Percentiles rank a stretch among this genome's conserved stretches.
Evolutionary conservation across 78 protist species (phyloP).

Genomic region (Dictyostelium firmibasis): DNA sequence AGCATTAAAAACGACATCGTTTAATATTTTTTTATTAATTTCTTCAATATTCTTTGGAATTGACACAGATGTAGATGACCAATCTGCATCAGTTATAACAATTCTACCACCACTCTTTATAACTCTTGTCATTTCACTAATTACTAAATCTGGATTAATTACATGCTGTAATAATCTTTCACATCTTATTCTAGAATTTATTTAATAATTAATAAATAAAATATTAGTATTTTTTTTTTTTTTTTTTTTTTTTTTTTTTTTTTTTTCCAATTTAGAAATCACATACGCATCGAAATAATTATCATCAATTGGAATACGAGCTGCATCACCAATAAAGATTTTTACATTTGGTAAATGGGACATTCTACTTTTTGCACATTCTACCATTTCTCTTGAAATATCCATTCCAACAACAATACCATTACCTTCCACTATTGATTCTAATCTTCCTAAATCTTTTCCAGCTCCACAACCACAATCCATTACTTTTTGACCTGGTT

Average conservation of each 20-base stretch:
- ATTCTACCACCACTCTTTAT: slow-evolving; percentile 64
- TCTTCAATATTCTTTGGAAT: slow-evolving; percentile 27
- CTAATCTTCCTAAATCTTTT: slow-evolving; percentile 54
- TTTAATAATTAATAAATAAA: background rate
- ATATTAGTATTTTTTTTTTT: background rate
- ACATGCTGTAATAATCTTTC: slow-evolving; percentile 77
- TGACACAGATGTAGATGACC: slow-evolving; percentile 46
- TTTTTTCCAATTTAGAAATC: no score
- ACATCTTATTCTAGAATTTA: slow-evolving; percentile 48
- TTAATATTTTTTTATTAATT: slow-evolving; percentile 29
- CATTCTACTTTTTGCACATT: slow-evolving; percentile 74
- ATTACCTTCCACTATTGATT: slow-evolving; percentile 14
- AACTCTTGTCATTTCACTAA: slow-evolving; percentile 50
- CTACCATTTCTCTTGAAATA: slow-evolving; percentile 58
- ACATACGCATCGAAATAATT: slow-evolving; percentile 67
- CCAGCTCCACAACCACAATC: slow-evolving; percentile 77
- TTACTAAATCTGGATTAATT: slow-evolving; percentile 25
- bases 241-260: no score
- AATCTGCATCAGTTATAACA: slow-evolving; percentile 49
- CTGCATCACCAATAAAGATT: slow-evolving; percentile 54
- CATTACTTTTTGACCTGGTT: slow-evolving; percentile 49
- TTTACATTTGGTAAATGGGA: slow-evolving; percentile 44
- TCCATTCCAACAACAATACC: slow-evolving; percentile 61
- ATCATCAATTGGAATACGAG: slow-evolving; percentile 11
- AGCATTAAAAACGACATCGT: slow-evolving; percentile 41